phyloP scores from a whole-genome alignment of 2,329 filamentous ascomycete genomes.

The Ascochyta rabiei region DNA sequence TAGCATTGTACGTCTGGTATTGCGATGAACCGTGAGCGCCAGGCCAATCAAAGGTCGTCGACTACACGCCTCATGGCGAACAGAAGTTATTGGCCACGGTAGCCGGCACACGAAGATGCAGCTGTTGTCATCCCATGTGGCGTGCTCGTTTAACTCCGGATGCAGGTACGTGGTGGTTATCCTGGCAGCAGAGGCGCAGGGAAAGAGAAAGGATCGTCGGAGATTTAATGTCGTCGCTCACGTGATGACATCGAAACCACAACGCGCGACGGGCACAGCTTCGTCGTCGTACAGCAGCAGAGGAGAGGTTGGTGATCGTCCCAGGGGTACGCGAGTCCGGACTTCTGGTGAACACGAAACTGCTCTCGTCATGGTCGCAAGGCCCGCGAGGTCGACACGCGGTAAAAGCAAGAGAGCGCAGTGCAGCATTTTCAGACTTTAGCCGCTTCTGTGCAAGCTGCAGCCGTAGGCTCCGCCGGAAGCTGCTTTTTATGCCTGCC shows the following conservation, averaged over 20 bases:
- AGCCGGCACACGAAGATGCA: background rate
- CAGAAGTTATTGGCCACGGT: constrained; percentile 1
- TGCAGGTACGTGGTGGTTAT: background rate
- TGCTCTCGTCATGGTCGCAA: background rate
- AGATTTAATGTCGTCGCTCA: background rate
- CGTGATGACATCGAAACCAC: background rate
- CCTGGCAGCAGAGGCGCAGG: background rate
- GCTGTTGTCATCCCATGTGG: background rate
- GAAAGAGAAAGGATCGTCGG: background rate
- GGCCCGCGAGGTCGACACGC: background rate
- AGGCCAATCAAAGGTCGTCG: background rate
- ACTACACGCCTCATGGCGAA: background rate
- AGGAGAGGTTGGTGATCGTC: constrained; percentile 1
- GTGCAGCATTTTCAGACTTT: background rate
- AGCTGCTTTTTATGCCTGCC: background rate
- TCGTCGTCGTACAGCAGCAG: background rate
- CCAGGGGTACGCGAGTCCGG: background rate
- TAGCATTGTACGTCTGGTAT: background rate
- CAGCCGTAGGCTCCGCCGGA: constrained; percentile 1
- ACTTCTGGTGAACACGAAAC: background rate
- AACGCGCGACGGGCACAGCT: background rate
- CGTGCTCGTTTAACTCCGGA: background rate
- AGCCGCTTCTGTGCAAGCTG: constrained; percentile 1
- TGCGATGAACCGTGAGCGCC: background rate
- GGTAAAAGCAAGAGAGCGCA: background rate